A percentile compares a stretch with the other conserved stretches of the same genome.
Conservation (phyloP, 345 rosid species). For the Boechera stricta region DNA sequence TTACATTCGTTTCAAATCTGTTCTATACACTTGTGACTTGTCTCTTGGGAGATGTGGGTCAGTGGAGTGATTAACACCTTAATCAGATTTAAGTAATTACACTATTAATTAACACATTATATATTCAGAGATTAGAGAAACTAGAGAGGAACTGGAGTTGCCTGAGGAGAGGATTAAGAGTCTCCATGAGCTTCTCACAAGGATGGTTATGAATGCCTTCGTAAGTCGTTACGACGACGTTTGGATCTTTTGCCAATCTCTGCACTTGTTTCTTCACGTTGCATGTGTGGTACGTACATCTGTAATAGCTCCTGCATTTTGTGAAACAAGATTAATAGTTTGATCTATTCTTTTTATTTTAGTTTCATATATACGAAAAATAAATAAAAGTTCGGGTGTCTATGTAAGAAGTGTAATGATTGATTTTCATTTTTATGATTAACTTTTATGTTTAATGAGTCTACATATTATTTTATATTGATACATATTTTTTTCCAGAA, state of each 20-base stretch:
- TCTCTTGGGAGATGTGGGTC: conserved; percentile 20
- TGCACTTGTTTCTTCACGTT: conserved; percentile 92
- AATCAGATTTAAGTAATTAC: conserved; percentile 27
- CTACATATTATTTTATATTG: too few species aligned
- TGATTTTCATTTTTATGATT: too few species aligned
- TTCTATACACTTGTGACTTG: conserved; percentile 36
- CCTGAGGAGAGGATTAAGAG: conserved; percentile 83
- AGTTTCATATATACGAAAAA: neutral
- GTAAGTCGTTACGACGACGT: conserved; percentile 82
- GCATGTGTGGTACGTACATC: conserved; percentile 94
- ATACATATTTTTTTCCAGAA: neutral
- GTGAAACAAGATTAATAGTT: neutral
- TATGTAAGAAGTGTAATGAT: too few species aligned
- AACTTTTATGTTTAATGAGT: too few species aligned
- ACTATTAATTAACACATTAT: neutral
- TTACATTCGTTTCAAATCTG: conserved; percentile 19
- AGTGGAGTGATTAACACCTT: conserved; percentile 14
- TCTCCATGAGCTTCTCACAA: conserved; percentile 88
- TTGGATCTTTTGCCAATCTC: conserved; percentile 72
- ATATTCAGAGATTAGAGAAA: conserved; percentile 33
- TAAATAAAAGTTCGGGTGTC: neutral
- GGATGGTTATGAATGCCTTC: conserved; percentile 90
- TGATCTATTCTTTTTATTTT: neutral
- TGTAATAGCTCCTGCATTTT: conserved; percentile 71
- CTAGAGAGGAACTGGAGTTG: conserved; percentile 81